Evolutionary conservation across 1,284 basidiomycete genomes (phyloP).

Genomic region (Boletus semigastroideus): DNA sequence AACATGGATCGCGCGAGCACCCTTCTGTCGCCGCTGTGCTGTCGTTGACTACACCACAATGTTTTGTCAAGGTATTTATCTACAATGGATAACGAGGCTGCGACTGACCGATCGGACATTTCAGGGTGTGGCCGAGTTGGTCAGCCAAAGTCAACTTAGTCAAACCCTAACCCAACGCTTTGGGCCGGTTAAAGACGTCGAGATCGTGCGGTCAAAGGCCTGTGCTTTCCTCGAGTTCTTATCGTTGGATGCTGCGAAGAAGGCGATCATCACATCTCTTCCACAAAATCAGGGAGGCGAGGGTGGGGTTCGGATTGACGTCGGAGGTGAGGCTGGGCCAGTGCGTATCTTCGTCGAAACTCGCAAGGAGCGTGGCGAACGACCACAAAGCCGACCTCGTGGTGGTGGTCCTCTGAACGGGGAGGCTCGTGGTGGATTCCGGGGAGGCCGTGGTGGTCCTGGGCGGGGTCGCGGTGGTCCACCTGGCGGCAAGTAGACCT

Average conservation of each 20-base stretch:
- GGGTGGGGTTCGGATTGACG: slow-evolving; percentile 81
- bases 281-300: slow-evolving; percentile 73
- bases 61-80: slow-evolving; percentile 81
- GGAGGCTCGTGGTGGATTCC: slow-evolving; percentile 40
- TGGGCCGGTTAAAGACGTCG: slow-evolving; percentile 85
- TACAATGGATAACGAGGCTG: background rate
- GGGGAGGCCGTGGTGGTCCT: slow-evolving; percentile 37
- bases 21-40: slow-evolving; percentile 57
- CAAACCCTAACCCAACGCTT: slow-evolving; percentile 68
- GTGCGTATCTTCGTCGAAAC: slow-evolving; percentile 81
- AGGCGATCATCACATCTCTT: slow-evolving; percentile 79
- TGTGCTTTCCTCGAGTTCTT: slow-evolving; percentile 95
- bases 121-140: slow-evolving; percentile 73
- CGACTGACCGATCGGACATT: slow-evolving; percentile 4
- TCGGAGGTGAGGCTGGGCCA: slow-evolving; percentile 48
- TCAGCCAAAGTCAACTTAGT: slow-evolving; percentile 62
- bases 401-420: slow-evolving; percentile 46
- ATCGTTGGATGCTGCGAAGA: slow-evolving; percentile 75
- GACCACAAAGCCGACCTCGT: slow-evolving; percentile 51
- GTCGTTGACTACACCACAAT: slow-evolving; percentile 65
- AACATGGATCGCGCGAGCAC: slow-evolving; percentile 37
- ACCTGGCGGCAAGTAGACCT: slow-evolving; percentile 23
- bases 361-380: slow-evolving; percentile 83
- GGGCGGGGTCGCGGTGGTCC: slow-evolving; percentile 37
- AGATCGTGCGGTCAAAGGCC: slow-evolving; percentile 85